Conservation (phyloP, 2,329 filamentous ascomycete genomes). For the Monilinia laxa region DNA sequence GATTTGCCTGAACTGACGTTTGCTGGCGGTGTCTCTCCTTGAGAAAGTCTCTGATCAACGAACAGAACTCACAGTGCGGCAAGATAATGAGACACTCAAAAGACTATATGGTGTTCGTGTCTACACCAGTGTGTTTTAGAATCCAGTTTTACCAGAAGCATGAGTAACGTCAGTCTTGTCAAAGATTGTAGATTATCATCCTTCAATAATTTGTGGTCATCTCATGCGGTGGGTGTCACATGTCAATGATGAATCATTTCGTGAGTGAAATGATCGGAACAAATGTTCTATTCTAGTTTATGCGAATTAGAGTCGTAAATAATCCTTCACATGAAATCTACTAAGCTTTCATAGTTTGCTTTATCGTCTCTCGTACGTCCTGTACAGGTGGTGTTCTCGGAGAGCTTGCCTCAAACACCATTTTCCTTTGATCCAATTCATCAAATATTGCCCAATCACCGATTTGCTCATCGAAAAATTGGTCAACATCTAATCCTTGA, state of each 20-base stretch:
- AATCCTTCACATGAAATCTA: neutral
- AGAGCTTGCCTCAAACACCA: slow-evolving; percentile 26
- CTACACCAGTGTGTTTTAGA: neutral
- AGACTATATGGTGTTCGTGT: neutral
- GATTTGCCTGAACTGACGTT: too few relatives aligned
- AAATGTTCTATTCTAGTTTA: neutral
- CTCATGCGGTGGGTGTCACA: neutral
- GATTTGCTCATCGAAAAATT: slow-evolving; percentile 49
- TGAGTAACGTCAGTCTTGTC: neutral
- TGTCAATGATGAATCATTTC: neutral
- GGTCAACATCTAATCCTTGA: slow-evolving; percentile 51
- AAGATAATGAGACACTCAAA: neutral
- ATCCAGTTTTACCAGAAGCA: too few relatives aligned
- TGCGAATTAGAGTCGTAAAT: neutral
- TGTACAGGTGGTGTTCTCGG: slow-evolving; percentile 29
- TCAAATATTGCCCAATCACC: slow-evolving; percentile 42
- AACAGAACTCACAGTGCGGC: neutral
- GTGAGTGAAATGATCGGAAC: neutral
- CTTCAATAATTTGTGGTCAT: neutral
- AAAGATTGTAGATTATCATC: neutral
- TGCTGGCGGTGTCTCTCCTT: neutral
- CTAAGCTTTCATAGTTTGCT: neutral
- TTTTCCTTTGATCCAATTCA: slow-evolving; percentile 30
- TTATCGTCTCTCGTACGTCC: slow-evolving; percentile 17
- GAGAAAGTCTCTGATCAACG: neutral